These are phyloP conservation scores for Pelargonium cotyledonis DNA, from an alignment of 441 rosid species.

Conservation along the genomic window DNA sequence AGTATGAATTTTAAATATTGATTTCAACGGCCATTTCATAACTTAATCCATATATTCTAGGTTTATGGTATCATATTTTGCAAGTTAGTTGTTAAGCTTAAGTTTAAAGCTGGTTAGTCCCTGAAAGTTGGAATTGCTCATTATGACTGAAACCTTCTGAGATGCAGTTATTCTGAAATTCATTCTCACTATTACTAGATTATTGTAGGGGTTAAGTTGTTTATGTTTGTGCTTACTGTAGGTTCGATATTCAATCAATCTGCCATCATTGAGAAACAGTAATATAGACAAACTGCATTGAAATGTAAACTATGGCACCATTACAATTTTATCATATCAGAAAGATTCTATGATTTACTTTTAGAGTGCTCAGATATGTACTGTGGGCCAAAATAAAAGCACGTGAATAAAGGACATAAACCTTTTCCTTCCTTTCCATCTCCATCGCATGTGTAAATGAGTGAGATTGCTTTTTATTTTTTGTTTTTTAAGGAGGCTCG, in stretches of 20 bases:
- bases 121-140: neutral
- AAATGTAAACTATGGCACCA: neutral
- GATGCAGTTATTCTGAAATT: neutral
- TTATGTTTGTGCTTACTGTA: neutral
- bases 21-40: neutral
- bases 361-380: neutral
- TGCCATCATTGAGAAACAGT: neutral
- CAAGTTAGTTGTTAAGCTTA: neutral
- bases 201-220: neutral
- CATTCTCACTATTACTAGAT: neutral
- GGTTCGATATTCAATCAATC: neutral
- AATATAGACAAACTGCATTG: neutral
- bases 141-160: neutral
- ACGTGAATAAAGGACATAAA: neutral
- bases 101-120: neutral
- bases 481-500: neutral
- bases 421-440: neutral
- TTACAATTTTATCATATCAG: too few species aligned
- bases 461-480: neutral
- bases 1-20: neutral
- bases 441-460: neutral
- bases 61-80: neutral
- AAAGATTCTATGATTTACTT: too few species aligned
- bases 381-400: neutral
- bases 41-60: neutral